A percentile compares a stretch with the other conserved stretches of the same genome.
phyloP scores from a whole-genome alignment of 2,329 filamentous ascomycete genomes.

The Ustulina deusta region DNA sequence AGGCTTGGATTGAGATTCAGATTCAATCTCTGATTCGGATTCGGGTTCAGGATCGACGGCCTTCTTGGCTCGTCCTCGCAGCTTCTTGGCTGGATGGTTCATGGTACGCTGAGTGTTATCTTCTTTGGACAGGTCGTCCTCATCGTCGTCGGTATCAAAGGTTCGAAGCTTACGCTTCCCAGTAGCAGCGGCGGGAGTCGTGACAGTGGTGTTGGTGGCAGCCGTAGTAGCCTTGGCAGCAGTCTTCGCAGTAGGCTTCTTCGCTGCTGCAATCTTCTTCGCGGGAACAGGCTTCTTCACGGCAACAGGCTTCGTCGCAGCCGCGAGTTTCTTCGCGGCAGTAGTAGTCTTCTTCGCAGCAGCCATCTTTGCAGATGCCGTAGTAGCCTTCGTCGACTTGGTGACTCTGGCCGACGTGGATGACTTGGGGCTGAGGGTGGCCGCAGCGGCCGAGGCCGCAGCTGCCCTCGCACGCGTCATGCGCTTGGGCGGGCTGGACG shows the following conservation, averaged over 20 bases:
- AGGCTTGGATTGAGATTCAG: conserved; percentile 26
- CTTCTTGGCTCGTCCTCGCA: conserved; percentile 63
- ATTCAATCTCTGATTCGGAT: conserved; percentile 46
- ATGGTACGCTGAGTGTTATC: conserved; percentile 46
- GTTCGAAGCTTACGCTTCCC: conserved; percentile 67
- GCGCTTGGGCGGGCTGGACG: conserved; percentile 68
- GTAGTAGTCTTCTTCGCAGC: conserved; percentile 2
- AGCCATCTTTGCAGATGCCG: conserved; percentile 12
- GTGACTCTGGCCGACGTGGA: conserved; percentile 48
- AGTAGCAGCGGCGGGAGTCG: conserved; percentile 14
- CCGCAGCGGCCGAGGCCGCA: conserved; percentile 53
- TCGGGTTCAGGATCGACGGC: conserved; percentile 48
- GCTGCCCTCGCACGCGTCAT: conserved; percentile 64
- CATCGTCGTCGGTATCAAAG: conserved; percentile 61
- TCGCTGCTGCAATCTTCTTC: conserved; percentile 11
- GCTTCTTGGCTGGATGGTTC: conserved; percentile 53
- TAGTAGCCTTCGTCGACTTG: conserved; percentile 50
- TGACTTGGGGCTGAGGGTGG: conserved; percentile 54
- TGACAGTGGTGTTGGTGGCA: conserved; percentile 18
- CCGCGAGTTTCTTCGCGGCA: conserved; percentile 41
- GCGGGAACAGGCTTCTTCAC: conserved; percentile 37
- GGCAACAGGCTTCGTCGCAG: conserved; percentile 55
- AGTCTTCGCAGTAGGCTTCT: conserved; percentile 46
- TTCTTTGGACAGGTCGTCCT: conserved; percentile 55
- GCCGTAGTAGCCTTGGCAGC: conserved; percentile 46